A percentile compares a stretch with the other conserved stretches of the same genome.
These are phyloP conservation scores for Speleostelium caveatum DNA, from an alignment of 78 protist species.

Conservation along the genomic window DNA sequence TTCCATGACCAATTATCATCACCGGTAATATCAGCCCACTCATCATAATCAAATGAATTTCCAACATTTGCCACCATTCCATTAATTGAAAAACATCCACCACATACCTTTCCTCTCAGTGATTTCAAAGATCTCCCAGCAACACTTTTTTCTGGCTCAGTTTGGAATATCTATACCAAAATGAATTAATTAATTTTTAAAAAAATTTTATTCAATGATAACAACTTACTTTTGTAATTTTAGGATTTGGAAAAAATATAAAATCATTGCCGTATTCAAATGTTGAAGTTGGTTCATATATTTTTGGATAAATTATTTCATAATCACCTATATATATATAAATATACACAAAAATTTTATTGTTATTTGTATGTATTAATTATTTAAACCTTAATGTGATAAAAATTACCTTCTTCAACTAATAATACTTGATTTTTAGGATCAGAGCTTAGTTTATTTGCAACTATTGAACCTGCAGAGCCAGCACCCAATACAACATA, in stretches of 20 bases:
- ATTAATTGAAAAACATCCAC: not conserved
- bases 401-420: slow-evolving; percentile 16
- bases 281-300: not conserved
- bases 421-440: not conserved
- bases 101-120: not conserved
- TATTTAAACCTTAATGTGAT: not conserved
- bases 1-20: not conserved
- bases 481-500: slow-evolving; percentile 14
- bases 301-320: not conserved
- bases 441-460: not conserved
- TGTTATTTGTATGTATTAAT: not conserved
- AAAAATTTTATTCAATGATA: not conserved
- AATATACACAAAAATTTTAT: too few species aligned
- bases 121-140: not conserved
- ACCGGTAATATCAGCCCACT: slow-evolving; percentile 1
- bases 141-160: not conserved
- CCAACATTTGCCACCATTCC: not conserved
- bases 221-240: not conserved
- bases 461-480: slow-evolving; percentile 16
- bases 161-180: too few species aligned
- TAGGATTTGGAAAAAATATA: not conserved
- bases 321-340: too few species aligned
- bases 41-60: not conserved
- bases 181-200: too few species aligned
- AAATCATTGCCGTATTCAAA: not conserved